Base-by-base conservation (phyloP, 169 alveolate genomes). In the Plasmodium inui region DNA sequence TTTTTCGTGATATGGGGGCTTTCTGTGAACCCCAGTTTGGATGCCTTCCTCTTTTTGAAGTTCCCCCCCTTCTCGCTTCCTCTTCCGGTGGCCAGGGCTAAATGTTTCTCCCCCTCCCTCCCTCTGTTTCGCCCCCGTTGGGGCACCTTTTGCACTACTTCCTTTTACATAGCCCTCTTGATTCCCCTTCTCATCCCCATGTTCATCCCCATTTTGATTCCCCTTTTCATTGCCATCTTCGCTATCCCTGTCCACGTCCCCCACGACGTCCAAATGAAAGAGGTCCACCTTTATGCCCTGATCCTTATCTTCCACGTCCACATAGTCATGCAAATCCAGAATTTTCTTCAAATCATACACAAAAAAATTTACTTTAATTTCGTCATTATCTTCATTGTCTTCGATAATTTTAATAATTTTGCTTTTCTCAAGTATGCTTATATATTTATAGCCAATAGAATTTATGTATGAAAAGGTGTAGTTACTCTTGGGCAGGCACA, bases 401-500 rank as follows among this genome's bases (percentile, higher is more conserved):
- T 92, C 96, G 32, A 96, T 46, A 41, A 92, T 76, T 39, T 95
- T 93, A 70, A 95, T 96, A 39, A 96, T 91, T 82, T 96, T 93
- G 73, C 92, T 96, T 41, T 97, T 78, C 67, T 96, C 97, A 76
- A 96, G 85, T 3, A 96, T 92, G 82, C 96, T 96, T 53, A 96
- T 94, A 83, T 96, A 96, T 95, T 94, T 96, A 94, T 95, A 96
- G 28, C 97, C 97, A 73, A 96, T 73, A 28, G 95, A 84, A 34
- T 95, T 95, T 39, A 96, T 93, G 37, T 95, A 95, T 39, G 96
- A 92, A 84, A 93, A 96, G 4, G 97, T 96, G 84, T 96, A 96
- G 44, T 84, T 96, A 55, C 93, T 95, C 53, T 95, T 82, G 8
- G 92, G 92, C 50, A 83, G 46, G 34, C 92, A 91, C n/a, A 91